phyloP scores from a whole-genome alignment of 108 stramenopile species.

The Chaetoceros muelleri region DNA sequence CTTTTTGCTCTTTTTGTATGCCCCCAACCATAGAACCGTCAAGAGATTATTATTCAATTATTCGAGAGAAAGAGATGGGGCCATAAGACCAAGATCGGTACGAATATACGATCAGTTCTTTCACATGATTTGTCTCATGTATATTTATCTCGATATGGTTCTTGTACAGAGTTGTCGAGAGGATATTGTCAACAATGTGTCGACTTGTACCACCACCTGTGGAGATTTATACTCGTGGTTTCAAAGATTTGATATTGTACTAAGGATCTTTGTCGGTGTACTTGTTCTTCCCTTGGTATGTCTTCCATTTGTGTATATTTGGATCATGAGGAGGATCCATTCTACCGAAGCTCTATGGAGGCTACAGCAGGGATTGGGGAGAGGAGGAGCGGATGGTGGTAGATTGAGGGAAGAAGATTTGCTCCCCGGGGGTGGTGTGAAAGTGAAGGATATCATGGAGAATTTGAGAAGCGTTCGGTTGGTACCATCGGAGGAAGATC shows the following conservation, averaged over 20 bases:
- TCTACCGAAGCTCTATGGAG: slow-evolving; percentile 31
- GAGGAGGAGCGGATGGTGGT: slow-evolving; percentile 29
- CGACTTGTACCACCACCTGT: slow-evolving; percentile 39
- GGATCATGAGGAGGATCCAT: slow-evolving; percentile 39
- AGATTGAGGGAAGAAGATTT: background rate
- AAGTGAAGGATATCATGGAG: slow-evolving; percentile 33
- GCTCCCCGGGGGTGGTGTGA: slow-evolving; percentile 14
- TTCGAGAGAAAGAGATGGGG: slow-evolving; percentile 43
- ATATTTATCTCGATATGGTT: slow-evolving; percentile 43
- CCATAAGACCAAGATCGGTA: slow-evolving; percentile 39
- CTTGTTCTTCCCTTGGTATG: slow-evolving; percentile 52
- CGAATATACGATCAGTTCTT: slow-evolving; percentile 52
- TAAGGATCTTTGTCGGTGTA: slow-evolving; percentile 43
- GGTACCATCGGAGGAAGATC: slow-evolving; percentile 3
- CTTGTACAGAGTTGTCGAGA: slow-evolving; percentile 38
- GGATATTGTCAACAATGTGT: slow-evolving; percentile 17
- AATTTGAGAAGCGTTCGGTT: slow-evolving; percentile 34
- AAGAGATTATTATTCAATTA: slow-evolving; percentile 37
- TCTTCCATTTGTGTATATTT: slow-evolving; percentile 58
- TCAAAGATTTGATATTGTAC: slow-evolving; percentile 26
- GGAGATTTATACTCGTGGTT: slow-evolving; percentile 39
- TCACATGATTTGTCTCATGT: slow-evolving; percentile 44
- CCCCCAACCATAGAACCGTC: slow-evolving; percentile 37
- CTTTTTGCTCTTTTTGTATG: slow-evolving; percentile 29
- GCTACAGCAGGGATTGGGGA: slow-evolving; percentile 35